phyloP scores from a whole-genome alignment of 129 eudicot species.

The Centella asiatica region DNA sequence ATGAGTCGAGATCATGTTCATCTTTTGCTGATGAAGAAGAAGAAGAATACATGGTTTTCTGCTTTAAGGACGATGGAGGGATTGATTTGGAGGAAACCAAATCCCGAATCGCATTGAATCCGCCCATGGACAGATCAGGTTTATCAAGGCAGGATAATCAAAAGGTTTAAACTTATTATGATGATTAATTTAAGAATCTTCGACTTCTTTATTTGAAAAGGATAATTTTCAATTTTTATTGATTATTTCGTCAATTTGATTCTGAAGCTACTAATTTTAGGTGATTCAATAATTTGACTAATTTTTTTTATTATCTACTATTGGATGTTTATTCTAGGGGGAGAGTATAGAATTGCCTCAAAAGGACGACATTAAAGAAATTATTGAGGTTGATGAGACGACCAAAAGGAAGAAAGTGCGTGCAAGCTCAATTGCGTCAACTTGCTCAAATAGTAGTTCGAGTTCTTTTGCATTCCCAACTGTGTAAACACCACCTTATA shows the following conservation, averaged over 20 bases:
- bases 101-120: no score
- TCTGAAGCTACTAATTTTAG: not conserved
- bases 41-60: conserved; percentile 65
- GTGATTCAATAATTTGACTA: not conserved
- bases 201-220: no score
- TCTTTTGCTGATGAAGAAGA: conserved; percentile 60
- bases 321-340: not conserved
- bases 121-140: no score
- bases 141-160: no score
- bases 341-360: conserved; percentile 1
- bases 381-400: conserved; percentile 11
- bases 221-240: no score
- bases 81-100: no score
- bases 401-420: conserved; percentile 20
- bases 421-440: conserved; percentile 46
- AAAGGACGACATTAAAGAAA: conserved; percentile 4
- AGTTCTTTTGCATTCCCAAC: conserved; percentile 64
- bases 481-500: conserved; percentile 21
- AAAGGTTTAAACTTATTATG: no score
- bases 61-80: conserved; percentile 50
- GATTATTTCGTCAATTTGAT: no score
- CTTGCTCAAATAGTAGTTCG: conserved; percentile 24
- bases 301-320: no score
- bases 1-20: conserved; percentile 31
- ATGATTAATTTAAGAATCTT: no score